Evolutionary conservation across 352 stramenopile species (phyloP).

Genomic region (Phytophthora hibernalis): DNA sequence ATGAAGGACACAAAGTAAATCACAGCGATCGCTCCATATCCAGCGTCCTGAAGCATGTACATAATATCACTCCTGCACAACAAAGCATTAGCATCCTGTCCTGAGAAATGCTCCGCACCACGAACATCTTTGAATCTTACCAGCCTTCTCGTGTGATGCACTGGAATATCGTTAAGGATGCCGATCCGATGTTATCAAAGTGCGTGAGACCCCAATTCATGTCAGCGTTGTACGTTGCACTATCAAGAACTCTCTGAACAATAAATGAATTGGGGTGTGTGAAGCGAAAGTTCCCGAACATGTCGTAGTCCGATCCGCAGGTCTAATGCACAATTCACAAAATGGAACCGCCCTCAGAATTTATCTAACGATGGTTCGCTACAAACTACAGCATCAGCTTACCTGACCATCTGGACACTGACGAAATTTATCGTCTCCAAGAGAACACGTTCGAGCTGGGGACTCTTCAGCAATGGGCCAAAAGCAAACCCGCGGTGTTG

Average conservation of each 20-base stretch:
- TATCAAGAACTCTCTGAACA: constrained; percentile 41
- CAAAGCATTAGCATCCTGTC: constrained; percentile 5
- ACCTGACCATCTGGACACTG: constrained; percentile 51
- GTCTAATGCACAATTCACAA: constrained; percentile 32
- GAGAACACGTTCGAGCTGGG: constrained; percentile 61
- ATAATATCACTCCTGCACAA: constrained; percentile 59
- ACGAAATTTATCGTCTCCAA: constrained; percentile 42
- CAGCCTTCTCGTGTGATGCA: constrained; percentile 93
- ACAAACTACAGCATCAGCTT: neutral
- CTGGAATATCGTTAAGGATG: constrained; percentile 91
- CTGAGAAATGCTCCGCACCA: neutral
- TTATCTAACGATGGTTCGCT: neutral
- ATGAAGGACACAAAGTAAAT: constrained; percentile 92
- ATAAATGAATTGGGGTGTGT: constrained; percentile 52
- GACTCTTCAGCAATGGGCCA: constrained; percentile 89
- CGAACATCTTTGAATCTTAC: constrained; percentile 38
- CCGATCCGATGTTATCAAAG: constrained; percentile 90
- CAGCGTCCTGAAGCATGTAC: constrained; percentile 69
- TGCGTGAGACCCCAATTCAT: constrained; percentile 87
- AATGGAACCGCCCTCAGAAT: neutral
- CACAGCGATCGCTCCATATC: constrained; percentile 50
- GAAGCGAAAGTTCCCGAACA: constrained; percentile 71
- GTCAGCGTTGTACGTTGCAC: constrained; percentile 67
- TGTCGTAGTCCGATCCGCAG: constrained; percentile 73
- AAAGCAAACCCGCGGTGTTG: constrained; percentile 76